A percentile compares a stretch with the other conserved stretches of the same genome.
phyloP scores from a whole-genome alignment of 2,329 filamentous ascomycete species.

The Xylaria hypoxylon region DNA sequence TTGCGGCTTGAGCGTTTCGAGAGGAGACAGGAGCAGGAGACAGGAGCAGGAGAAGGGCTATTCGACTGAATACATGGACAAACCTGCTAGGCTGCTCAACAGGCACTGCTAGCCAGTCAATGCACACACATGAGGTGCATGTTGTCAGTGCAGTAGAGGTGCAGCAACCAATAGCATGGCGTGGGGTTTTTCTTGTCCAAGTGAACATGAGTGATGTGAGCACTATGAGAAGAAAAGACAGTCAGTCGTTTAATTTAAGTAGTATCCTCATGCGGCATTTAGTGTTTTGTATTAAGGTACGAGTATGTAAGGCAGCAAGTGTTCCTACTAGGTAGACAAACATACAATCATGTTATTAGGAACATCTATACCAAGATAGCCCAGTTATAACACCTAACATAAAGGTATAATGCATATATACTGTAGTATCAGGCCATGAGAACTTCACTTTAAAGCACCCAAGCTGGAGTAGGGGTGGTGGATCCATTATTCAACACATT shows the following conservation, averaged over 20 bases:
- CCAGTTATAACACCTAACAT: neutral
- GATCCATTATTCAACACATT: neutral
- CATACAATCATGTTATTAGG: too few relatives aligned
- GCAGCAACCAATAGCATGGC: constrained; percentile 26
- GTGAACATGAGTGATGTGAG: constrained; percentile 7
- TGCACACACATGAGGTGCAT: constrained; percentile 30
- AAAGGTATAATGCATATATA: too few relatives aligned
- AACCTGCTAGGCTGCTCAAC: constrained; percentile 17
- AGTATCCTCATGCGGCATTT: constrained; percentile 31
- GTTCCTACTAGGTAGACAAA: constrained; percentile 1
- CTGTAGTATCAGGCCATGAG: neutral
- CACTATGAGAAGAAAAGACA: constrained; percentile 11
- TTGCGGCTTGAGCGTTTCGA: constrained; percentile 35
- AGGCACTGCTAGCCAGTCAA: constrained; percentile 23
- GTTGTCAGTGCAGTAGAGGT: constrained; percentile 30
- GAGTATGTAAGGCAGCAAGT: constrained; percentile 23
- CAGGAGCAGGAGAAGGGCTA: neutral
- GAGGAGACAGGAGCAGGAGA: neutral
- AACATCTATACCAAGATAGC: too few relatives aligned
- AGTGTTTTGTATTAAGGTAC: constrained; percentile 26
- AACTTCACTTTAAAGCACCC: neutral
- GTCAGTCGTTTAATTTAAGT: constrained; percentile 17
- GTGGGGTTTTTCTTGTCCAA: constrained; percentile 27
- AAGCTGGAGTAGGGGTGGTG: constrained; percentile 3
- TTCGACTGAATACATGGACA: constrained; percentile 18